Conservation (phyloP, 306 rosid species). For the Citrullus colocynthis region DNA sequence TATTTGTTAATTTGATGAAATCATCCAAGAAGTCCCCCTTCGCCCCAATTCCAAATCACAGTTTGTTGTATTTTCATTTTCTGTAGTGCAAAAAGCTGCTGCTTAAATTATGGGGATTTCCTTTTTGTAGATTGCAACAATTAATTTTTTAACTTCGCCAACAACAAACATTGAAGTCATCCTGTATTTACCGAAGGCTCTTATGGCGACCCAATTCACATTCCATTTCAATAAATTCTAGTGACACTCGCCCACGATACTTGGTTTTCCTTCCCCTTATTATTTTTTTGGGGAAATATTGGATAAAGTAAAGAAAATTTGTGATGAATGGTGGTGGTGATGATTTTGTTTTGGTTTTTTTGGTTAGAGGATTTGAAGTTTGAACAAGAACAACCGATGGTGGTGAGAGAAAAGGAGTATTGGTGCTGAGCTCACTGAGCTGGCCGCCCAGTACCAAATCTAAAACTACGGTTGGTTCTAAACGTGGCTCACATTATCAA, state of each 20-base stretch:
- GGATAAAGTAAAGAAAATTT: neutral
- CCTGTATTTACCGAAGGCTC: neutral
- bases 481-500: no score
- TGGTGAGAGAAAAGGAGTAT: neutral
- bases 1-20: slow-evolving; percentile 2
- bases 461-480: neutral
- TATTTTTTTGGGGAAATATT: neutral
- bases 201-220: neutral
- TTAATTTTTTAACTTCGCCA: neutral
- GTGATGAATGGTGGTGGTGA: neutral
- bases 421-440: neutral
- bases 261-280: no score
- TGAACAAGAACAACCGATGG: neutral
- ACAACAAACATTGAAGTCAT: neutral
- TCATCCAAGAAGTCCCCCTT: neutral
- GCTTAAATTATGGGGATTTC: slow-evolving; percentile 1
- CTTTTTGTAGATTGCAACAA: neutral
- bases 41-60: neutral
- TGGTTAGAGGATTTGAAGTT: neutral
- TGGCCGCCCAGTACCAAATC: neutral
- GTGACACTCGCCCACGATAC: neutral
- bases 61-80: neutral
- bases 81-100: neutral
- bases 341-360: neutral
- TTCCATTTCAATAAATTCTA: neutral